A percentile compares a stretch with the other conserved stretches of the same genome.
Conservation (phyloP, 108 stramenopile species). For the Aurantiochytrium sp. region DNA sequence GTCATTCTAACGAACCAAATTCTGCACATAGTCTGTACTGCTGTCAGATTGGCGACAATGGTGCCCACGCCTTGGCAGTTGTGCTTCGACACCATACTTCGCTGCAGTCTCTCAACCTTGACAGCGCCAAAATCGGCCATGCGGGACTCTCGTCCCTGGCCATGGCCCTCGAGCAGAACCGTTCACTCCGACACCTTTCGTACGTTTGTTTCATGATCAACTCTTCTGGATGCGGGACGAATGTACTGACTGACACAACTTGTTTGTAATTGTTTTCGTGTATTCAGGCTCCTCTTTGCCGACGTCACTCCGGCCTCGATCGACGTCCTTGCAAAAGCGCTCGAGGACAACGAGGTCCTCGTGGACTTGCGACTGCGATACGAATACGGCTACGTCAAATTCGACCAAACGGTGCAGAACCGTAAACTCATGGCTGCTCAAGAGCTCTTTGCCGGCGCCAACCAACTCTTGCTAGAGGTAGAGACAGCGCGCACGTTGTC, state of each 20-base stretch:
- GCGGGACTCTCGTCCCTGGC: background rate
- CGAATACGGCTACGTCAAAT: background rate
- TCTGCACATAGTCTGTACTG: background rate
- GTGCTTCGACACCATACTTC: background rate
- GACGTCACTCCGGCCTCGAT: too few species aligned
- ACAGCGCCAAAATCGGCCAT: background rate
- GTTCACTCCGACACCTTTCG: background rate
- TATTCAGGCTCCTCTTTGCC: too few species aligned
- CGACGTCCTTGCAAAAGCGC: too few species aligned
- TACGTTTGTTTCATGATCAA: background rate
- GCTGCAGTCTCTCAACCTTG: background rate
- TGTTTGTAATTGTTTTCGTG: background rate
- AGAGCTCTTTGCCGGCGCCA: background rate
- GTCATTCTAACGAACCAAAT: too few species aligned
- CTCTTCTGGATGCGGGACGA: background rate
- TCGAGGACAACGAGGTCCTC: background rate
- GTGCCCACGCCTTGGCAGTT: constrained; percentile 21
- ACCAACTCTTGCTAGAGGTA: background rate
- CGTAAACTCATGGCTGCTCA: background rate
- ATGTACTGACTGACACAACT: background rate
- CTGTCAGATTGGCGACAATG: constrained; percentile 23
- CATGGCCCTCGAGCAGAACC: background rate
- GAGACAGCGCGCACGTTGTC: background rate
- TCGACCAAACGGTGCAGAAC: background rate
- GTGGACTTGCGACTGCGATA: background rate